These are phyloP conservation scores for Panaeolus cyanescens DNA, from an alignment of 768 basidiomycete genomes.

Conservation along the genomic window DNA sequence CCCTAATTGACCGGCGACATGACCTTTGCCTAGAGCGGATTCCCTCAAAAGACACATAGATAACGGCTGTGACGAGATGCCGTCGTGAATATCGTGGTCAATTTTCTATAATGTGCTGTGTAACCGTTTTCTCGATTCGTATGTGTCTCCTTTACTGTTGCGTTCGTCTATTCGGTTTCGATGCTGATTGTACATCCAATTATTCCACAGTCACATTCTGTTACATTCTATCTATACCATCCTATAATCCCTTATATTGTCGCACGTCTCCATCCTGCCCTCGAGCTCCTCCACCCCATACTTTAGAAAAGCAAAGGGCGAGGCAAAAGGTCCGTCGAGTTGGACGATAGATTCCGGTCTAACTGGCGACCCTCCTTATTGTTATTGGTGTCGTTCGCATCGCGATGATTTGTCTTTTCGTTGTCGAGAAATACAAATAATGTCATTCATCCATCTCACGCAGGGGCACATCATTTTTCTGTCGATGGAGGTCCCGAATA, in stretches of 20 bases:
- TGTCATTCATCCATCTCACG: neutral
- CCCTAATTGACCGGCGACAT: conserved; percentile 8
- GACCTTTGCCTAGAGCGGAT: conserved; percentile 43
- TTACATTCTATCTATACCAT: conserved; percentile 14
- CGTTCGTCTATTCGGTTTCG: neutral
- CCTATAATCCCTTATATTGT: conserved; percentile 13
- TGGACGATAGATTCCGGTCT: neutral
- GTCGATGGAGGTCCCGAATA: conserved; percentile 23
- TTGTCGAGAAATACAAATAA: conserved; percentile 7
- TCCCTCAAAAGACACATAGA: conserved; percentile 83
- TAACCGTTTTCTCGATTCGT: conserved; percentile 7
- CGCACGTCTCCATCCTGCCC: conserved; percentile 13
- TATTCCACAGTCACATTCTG: conserved; percentile 12
- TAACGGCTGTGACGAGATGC: conserved; percentile 76
- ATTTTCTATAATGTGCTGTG: neutral
- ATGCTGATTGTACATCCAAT: conserved; percentile 3
- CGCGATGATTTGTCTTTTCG: neutral
- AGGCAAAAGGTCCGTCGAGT: neutral
- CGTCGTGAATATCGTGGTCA: conserved; percentile 23
- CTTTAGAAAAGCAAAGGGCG: neutral
- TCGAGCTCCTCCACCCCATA: conserved; percentile 5
- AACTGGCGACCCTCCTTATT: neutral
- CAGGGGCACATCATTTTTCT: neutral
- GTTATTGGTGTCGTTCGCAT: neutral
- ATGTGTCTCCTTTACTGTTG: conserved; percentile 2